Evolutionary conservation across 352 stramenopile genomes (phyloP), one percentile per base, ranked within the genome.

Genomic region (Pythium grandisporangium): DNA sequence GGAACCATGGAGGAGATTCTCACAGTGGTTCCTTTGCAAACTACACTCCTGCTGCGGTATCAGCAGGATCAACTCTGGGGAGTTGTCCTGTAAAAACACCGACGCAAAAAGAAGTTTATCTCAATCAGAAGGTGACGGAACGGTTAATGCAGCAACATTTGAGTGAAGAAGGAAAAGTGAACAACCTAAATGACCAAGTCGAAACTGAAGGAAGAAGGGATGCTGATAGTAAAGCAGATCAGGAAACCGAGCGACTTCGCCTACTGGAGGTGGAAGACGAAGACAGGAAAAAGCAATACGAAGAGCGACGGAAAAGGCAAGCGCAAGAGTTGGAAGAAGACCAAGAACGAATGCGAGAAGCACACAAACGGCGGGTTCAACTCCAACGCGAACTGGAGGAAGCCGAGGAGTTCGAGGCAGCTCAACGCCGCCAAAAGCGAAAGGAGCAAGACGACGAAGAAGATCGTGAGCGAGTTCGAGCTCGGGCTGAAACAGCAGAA

Each of bases 1-100:
- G n/a, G n/a, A n/a, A n/a, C n/a, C n/a, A 73, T 79, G 53, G 58
- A 73, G 41, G 61, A 70, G 46, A 73, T 76, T 61, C n/a, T 43
- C 22, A 10, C 6, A 12, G 16, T 19, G 14, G 25, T 24, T 34
- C 22, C 22, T 30, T 6, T 7, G 33, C 38, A 30, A 6, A 14
- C 38, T 45, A 10, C 38, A 24, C 33, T 38, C 13, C 33, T 16
- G 19, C 33, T 38, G 19, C 19, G 13, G 33, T 38, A 38, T 38
- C 33, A 38, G 33, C 33, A 11, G 33, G 33, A 11, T 11, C 33
- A 38, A 38, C 33, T 16, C 33, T 38, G 11, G n/a, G n/a, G n/a
- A n/a, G n/a, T n/a, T n/a, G n/a, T n/a, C n/a, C n/a, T n/a, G n/a
- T n/a, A n/a, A 12, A 13, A 19, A 25, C 22, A 21, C 16, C 14